phyloP scores from a whole-genome alignment of 1,284 basidiomycete genomes.

The Anthracocystis panici-leucophaei region DNA sequence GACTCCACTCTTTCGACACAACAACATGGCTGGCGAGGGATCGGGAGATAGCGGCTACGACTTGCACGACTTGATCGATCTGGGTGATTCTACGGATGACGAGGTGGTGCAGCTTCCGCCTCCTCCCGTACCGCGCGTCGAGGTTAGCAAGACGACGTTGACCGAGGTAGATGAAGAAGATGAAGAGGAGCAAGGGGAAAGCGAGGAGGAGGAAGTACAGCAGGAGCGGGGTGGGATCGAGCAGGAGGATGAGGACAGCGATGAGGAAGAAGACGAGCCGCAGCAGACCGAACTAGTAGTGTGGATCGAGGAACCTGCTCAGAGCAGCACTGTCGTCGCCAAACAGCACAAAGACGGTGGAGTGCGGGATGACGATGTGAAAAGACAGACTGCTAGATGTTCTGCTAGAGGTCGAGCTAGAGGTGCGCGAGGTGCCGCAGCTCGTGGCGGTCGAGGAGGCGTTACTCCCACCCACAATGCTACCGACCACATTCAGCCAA shows the following conservation, averaged over 20 bases:
- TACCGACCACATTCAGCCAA: neutral
- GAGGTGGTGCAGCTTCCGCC: conserved; percentile 9
- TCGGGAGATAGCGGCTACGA: conserved; percentile 24
- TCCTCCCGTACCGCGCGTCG: neutral
- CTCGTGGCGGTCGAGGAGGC: neutral
- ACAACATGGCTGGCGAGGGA: neutral
- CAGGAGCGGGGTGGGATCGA: neutral
- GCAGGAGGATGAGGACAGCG: neutral
- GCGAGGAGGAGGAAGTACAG: neutral
- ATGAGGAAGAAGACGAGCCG: neutral
- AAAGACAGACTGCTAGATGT: conserved; percentile 6
- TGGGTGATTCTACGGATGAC: conserved; percentile 22
- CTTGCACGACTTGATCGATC: conserved; percentile 14
- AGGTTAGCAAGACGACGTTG: neutral
- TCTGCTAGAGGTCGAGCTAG: conserved; percentile 10
- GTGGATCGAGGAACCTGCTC: neutral
- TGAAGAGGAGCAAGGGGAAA: neutral
- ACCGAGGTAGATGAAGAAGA: neutral
- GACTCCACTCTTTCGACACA: neutral
- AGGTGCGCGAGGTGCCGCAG: conserved; percentile 1
- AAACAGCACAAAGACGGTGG: neutral
- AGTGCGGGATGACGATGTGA: neutral
- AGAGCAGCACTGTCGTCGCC: neutral
- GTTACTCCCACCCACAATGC: neutral
- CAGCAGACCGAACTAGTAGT: neutral